Evolutionary conservation across 495 filamentous ascomycete species (phyloP).

Genomic region (Aspergillus sclerotiicarbonarius): DNA sequence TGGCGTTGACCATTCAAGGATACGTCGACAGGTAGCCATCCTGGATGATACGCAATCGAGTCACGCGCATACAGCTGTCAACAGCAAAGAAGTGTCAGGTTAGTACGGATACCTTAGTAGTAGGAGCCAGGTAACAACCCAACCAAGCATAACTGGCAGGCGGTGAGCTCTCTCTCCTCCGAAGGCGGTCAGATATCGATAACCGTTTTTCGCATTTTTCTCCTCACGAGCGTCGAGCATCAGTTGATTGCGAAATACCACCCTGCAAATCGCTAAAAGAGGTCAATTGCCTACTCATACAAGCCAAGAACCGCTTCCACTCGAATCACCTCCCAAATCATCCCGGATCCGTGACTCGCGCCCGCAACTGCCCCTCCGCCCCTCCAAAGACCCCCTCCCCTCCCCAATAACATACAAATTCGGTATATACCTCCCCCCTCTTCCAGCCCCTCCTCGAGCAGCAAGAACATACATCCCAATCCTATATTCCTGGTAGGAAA

Average conservation of each 20-base stretch:
- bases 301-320: background rate
- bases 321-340: no score
- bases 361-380: background rate
- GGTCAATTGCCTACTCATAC: background rate
- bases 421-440: background rate
- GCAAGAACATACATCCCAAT: background rate
- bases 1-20: no score
- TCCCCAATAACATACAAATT: no score
- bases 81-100: no score
- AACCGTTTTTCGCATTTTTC: conserved; percentile 24
- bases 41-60: no score
- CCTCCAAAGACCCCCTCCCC: background rate
- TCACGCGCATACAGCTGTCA: no score
- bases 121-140: background rate
- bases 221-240: background rate
- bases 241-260: background rate
- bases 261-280: background rate
- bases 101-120: no score
- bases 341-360: no score
- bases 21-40: no score
- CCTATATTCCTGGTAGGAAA: no score
- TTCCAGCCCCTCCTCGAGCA: background rate
- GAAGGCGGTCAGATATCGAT: conserved; percentile 28
- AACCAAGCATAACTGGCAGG: background rate
- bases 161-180: background rate